phyloP scores from a whole-genome alignment of 768 basidiomycete genomes.

The Panaeolus cyanescens region DNA sequence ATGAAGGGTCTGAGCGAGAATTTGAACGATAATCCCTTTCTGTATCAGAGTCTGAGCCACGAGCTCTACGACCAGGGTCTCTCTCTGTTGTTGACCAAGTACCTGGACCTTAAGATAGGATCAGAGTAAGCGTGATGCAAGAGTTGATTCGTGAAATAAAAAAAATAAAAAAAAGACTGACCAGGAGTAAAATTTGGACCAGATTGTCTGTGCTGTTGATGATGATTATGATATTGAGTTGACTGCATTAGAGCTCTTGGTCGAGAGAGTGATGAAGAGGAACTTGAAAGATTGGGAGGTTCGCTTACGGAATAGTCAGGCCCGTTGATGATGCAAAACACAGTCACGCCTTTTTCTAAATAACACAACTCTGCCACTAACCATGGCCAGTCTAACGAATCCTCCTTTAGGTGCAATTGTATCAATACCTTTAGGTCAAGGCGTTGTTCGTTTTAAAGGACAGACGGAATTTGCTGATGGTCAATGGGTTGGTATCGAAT shows the following conservation, averaged over 20 bases:
- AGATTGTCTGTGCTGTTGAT: constrained; percentile 4
- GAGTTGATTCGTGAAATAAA: background rate
- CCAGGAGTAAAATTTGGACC: constrained; percentile 11
- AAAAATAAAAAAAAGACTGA: constrained; percentile 2
- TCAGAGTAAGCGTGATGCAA: constrained; percentile 3
- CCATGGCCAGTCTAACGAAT: constrained; percentile 3
- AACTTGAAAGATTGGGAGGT: background rate
- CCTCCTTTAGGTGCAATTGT: constrained; percentile 71
- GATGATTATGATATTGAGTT: constrained; percentile 5
- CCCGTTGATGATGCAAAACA: constrained; percentile 6
- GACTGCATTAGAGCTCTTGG: constrained; percentile 6
- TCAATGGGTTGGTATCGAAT: constrained; percentile 94
- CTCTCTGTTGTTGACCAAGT: constrained; percentile 26
- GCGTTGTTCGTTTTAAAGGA: constrained; percentile 86
- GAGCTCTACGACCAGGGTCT: constrained; percentile 19
- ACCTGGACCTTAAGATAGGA: constrained; percentile 29
- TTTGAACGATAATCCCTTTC: constrained; percentile 51
- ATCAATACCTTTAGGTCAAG: constrained; percentile 75
- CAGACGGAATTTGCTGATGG: constrained; percentile 82
- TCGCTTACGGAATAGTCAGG: constrained; percentile 1
- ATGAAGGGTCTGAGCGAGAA: constrained; percentile 52
- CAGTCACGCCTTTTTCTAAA: constrained; percentile 4
- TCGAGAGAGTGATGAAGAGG: background rate
- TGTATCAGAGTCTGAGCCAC: constrained; percentile 54
- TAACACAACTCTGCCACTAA: constrained; percentile 1